phyloP scores from a whole-genome alignment of 2,329 filamentous ascomycete species.

The Pseudocercospora cruenta region DNA sequence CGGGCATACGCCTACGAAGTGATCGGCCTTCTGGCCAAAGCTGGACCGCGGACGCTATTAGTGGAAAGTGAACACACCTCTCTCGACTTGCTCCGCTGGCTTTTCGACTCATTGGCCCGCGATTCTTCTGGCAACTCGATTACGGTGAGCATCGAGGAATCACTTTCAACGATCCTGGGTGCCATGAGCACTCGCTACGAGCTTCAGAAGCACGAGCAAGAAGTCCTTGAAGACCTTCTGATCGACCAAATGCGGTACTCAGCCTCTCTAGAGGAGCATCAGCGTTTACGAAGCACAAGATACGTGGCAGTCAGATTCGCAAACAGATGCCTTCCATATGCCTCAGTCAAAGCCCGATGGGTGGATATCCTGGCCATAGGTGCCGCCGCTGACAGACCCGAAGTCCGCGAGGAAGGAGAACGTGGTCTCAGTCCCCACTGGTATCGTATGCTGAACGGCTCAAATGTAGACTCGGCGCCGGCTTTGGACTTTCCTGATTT shows the following conservation, averaged over 20 bases:
- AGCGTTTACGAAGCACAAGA: constrained; percentile 66
- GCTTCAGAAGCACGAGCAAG: constrained; percentile 47
- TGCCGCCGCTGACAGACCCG: constrained; percentile 70
- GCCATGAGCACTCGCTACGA: constrained; percentile 52
- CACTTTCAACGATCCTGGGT: constrained; percentile 76
- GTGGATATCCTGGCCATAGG: constrained; percentile 82
- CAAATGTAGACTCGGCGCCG: constrained; percentile 30
- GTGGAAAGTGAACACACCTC: constrained; percentile 47
- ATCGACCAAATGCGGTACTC: constrained; percentile 59
- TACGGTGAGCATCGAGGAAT: constrained; percentile 85
- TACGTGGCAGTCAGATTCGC: constrained; percentile 87
- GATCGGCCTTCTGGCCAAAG: constrained; percentile 76
- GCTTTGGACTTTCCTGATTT: constrained; percentile 49
- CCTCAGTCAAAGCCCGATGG: constrained; percentile 79
- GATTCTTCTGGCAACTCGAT: constrained; percentile 75
- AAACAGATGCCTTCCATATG: constrained; percentile 82
- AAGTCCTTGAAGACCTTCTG: constrained; percentile 60
- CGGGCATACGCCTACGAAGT: constrained; percentile 87
- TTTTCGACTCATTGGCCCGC: constrained; percentile 80
- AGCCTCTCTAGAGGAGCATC: constrained; percentile 34
- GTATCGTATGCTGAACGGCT: constrained; percentile 64
- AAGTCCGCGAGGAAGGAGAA: constrained; percentile 85
- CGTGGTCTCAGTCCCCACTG: constrained; percentile 83
- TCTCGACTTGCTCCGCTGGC: constrained; percentile 68
- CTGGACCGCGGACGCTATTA: constrained; percentile 62